Evolutionary conservation across 352 stramenopile genomes (phyloP).

Genomic region (Aphanomyces invadans): DNA sequence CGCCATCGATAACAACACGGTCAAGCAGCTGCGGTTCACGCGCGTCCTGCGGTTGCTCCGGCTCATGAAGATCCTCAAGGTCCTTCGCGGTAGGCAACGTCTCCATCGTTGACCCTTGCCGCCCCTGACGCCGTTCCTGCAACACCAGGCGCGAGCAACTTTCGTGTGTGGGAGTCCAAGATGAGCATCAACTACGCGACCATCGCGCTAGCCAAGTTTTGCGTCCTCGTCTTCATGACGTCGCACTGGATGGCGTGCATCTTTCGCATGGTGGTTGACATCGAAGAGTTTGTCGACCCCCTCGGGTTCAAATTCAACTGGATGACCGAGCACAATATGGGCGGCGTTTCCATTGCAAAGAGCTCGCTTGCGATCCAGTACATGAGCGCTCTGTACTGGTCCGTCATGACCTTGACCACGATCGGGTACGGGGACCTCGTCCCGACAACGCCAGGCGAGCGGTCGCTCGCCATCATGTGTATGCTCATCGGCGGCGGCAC

Average conservation of each 20-base stretch:
- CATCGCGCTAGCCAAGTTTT: conserved; percentile 20
- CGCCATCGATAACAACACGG: not conserved
- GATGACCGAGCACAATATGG: conserved; percentile 35
- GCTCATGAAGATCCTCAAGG: conserved; percentile 21
- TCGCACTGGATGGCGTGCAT: conserved; percentile 53
- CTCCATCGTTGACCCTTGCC: no score
- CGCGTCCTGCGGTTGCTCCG: conserved; percentile 13
- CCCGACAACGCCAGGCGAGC: conserved; percentile 47
- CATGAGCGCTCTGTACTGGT: conserved; percentile 67
- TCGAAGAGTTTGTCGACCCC: conserved; percentile 54
- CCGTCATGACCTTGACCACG: conserved; percentile 71
- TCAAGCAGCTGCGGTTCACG: conserved; percentile 17
- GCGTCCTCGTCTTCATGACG: conserved; percentile 23
- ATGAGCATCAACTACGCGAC: conserved; percentile 24
- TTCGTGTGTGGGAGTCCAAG: conserved; percentile 5
- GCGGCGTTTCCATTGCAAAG: conserved; percentile 28
- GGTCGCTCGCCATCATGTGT: conserved; percentile 28
- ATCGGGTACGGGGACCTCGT: conserved; percentile 65
- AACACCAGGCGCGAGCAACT: conserved; percentile 8
- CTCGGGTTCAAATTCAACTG: conserved; percentile 61
- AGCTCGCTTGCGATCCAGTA: conserved; percentile 47
- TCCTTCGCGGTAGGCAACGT: conserved; percentile 9
- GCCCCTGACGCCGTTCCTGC: no score
- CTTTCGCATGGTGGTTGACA: conserved; percentile 46
- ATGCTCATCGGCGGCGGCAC: conserved; percentile 25